A percentile compares a stretch with the other conserved stretches of the same genome.
Evolutionary conservation across 2,329 filamentous ascomycete genomes (phyloP).

Genomic region (Epichloe elymi): DNA sequence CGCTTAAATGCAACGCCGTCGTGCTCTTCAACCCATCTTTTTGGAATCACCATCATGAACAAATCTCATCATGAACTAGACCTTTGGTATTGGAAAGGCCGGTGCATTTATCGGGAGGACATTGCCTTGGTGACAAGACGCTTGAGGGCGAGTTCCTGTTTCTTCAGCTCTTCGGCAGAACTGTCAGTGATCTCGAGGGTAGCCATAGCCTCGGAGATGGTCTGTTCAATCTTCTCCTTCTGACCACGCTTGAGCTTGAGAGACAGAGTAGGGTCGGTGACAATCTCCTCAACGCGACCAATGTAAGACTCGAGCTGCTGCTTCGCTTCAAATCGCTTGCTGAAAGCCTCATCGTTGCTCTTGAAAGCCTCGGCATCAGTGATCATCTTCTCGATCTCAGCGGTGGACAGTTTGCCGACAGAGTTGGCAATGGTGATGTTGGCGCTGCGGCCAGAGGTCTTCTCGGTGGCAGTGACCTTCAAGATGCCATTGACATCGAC

Average conservation of each 20-base stretch:
- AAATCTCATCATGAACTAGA: background rate
- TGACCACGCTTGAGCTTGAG: conserved; percentile 97
- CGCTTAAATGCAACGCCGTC: conserved; percentile 5
- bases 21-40: conserved; percentile 1
- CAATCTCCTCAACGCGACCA: conserved; percentile 94
- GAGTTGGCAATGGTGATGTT: conserved; percentile 99
- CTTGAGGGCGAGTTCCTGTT: conserved; percentile 98
- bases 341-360: conserved; percentile 93
- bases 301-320: conserved; percentile 99
- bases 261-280: conserved; percentile 89
- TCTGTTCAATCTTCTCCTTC: conserved; percentile 99
- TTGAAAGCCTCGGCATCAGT: conserved; percentile 97
- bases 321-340: conserved; percentile 97
- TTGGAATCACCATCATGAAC: conserved; percentile 1
- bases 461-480: conserved; percentile 98
- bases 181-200: conserved; percentile 94
- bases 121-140: conserved; percentile 96
- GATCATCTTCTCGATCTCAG: conserved; percentile 97
- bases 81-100: background rate
- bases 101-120: conserved; percentile 62
- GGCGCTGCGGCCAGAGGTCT: conserved; percentile 91
- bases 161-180: conserved; percentile 88
- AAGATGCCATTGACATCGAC: conserved; percentile 99
- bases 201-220: conserved; percentile 93
- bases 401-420: conserved; percentile 89